Evolutionary conservation across 352 stramenopile species (phyloP).

Genomic region (Phytophthora chlamydospora): DNA sequence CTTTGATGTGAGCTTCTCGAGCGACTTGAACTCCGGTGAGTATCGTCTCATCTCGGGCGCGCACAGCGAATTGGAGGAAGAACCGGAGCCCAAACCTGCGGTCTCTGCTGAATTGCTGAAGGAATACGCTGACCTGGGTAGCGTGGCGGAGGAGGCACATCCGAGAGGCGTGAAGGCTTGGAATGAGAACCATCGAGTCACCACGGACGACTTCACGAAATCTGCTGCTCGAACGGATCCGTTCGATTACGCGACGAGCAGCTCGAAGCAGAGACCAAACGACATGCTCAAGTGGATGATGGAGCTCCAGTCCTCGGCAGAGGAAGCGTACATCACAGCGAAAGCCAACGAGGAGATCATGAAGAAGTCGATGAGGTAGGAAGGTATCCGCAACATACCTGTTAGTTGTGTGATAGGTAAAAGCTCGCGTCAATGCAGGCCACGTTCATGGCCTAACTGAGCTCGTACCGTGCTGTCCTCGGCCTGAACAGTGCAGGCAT

Average conservation of each 20-base stretch:
- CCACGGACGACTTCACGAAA: conserved; percentile 8
- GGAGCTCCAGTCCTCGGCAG: conserved; percentile 42
- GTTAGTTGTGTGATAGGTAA: background rate
- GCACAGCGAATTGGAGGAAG: conserved; percentile 18
- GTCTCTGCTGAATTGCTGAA: conserved; percentile 21
- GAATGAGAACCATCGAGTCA: conserved; percentile 10
- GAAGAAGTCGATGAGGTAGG: conserved; percentile 38
- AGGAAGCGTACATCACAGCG: conserved; percentile 49
- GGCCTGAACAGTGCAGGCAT: no score
- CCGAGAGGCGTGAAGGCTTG: conserved; percentile 8
- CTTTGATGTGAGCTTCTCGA: conserved; percentile 28
- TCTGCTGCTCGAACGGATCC: background rate
- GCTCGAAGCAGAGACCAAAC: conserved; percentile 7
- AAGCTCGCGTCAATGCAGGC: no score
- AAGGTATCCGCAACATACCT: no score
- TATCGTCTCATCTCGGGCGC: conserved; percentile 11
- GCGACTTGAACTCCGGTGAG: conserved; percentile 26
- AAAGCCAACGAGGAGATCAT: conserved; percentile 57
- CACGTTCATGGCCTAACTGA: no score
- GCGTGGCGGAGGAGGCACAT: conserved; percentile 3
- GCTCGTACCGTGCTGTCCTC: no score
- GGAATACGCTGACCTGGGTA: conserved; percentile 19
- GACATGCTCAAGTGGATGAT: conserved; percentile 44
- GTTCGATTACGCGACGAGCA: background rate
- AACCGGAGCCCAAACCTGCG: conserved; percentile 14